These are phyloP conservation scores for Plasmodium inui DNA, from an alignment of 169 alveolate species.

Conservation along the genomic window DNA sequence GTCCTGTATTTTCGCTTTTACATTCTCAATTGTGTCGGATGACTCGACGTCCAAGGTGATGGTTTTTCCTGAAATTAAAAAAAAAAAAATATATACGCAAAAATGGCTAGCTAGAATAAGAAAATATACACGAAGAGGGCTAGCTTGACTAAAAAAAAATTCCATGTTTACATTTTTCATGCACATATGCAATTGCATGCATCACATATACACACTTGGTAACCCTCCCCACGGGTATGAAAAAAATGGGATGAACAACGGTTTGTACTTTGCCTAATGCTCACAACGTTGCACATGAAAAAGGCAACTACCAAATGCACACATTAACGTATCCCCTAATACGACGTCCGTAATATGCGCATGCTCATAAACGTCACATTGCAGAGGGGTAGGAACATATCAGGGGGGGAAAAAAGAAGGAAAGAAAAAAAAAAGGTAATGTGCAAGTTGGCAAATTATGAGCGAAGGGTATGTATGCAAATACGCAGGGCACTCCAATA, in stretches of 20 bases:
- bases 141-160: background rate
- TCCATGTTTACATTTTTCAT: background rate
- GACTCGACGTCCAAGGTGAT: slow-evolving; percentile 94
- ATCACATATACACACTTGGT: background rate
- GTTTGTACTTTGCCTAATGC: background rate
- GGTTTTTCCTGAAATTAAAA: slow-evolving; percentile 86
- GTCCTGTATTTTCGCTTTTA: slow-evolving; percentile 97
- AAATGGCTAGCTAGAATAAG: background rate
- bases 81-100: background rate
- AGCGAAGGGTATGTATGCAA: background rate
- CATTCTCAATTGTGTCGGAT: slow-evolving; percentile 97
- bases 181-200: background rate
- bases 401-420: background rate
- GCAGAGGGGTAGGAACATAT: background rate
- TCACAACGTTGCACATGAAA: background rate
- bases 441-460: background rate
- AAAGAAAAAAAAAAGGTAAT: background rate
- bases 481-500: background rate
- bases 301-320: background rate
- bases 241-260: background rate
- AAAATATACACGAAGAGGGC: background rate
- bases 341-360: background rate
- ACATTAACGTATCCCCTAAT: background rate
- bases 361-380: background rate
- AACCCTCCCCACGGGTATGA: background rate